phyloP scores from a whole-genome alignment of 306 rosid species.

The Delonix regia region DNA sequence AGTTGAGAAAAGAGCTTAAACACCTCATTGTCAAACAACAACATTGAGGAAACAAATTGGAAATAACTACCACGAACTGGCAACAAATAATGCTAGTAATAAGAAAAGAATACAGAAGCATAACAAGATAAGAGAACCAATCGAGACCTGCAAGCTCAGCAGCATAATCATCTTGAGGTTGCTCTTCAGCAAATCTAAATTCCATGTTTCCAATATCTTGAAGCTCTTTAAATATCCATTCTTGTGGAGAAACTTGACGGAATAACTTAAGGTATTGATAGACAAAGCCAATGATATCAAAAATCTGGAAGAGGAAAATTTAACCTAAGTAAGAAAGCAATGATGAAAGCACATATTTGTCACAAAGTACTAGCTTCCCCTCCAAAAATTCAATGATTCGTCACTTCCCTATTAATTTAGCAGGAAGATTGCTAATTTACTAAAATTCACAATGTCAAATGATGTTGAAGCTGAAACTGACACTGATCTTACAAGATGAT shows the following conservation, averaged over 20 bases:
- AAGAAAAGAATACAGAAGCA: background rate
- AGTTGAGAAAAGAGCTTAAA: background rate
- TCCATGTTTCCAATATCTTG: constrained; percentile 95
- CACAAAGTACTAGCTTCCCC: constrained; percentile 10
- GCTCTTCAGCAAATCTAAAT: constrained; percentile 93
- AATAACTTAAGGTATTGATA: constrained; percentile 85
- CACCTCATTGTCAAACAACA: constrained; percentile 11
- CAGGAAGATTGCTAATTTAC: constrained; percentile 5
- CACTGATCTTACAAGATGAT: constrained; percentile 33
- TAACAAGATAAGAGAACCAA: background rate
- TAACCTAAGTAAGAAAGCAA: constrained; percentile 30
- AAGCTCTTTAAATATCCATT: constrained; percentile 96
- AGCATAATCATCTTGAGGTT: constrained; percentile 97
- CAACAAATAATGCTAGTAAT: background rate
- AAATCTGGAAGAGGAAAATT: constrained; percentile 53
- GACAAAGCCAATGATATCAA: constrained; percentile 77
- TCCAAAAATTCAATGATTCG: constrained; percentile 26
- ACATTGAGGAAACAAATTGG: constrained; percentile 30
- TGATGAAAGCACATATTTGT: background rate
- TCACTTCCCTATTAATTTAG: constrained; percentile 11
- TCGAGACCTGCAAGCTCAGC: constrained; percentile 85
- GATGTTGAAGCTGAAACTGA: constrained; percentile 44
- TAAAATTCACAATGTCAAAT: constrained; percentile 21
- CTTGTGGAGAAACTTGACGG: constrained; percentile 75
- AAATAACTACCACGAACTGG: background rate